These are phyloP conservation scores for Coelastrella sp. DNA, from an alignment of 139 green algal genomes.

Conservation along the genomic window DNA sequence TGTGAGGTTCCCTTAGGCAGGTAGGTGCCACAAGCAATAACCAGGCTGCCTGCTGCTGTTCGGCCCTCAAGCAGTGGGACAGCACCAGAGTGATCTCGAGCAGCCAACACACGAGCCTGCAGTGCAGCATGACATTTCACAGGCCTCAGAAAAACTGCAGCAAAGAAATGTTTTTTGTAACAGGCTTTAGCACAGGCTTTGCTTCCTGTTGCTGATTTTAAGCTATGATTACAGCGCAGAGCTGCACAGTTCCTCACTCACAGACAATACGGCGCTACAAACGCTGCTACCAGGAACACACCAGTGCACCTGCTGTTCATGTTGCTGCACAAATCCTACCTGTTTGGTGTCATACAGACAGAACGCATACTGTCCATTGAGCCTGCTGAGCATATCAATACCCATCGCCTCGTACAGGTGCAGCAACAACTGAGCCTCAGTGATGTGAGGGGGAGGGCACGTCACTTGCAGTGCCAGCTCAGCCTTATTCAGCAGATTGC, in stretches of 20 bases:
- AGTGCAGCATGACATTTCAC: background rate
- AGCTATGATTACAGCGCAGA: no score
- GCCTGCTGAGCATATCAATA: conserved; percentile 59
- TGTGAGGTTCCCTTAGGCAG: conserved; percentile 48
- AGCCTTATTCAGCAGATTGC: conserved; percentile 43
- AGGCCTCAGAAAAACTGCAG: background rate
- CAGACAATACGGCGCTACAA: no score
- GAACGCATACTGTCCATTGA: conserved; percentile 64
- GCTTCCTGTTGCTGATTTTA: no score
- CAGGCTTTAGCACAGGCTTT: no score
- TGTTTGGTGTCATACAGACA: conserved; percentile 67
- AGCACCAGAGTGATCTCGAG: conserved; percentile 55
- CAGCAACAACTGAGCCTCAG: conserved; percentile 43
- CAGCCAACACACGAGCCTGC: conserved; percentile 63
- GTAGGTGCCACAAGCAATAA: conserved; percentile 51
- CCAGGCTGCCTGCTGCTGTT: conserved; percentile 51
- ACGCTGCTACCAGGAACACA: background rate
- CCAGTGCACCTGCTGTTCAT: background rate
- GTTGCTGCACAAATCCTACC: conserved; percentile 24
- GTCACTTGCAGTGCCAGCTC: conserved; percentile 27
- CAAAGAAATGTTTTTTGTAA: background rate
- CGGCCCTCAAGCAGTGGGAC: conserved; percentile 57
- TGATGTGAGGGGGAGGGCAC: background rate
- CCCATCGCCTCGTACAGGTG: conserved; percentile 52
- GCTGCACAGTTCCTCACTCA: no score